A percentile compares a stretch with the other conserved stretches of the same genome.
Evolutionary conservation across 352 stramenopile species (phyloP).

Genomic region (Globisporangium cederbergense): DNA sequence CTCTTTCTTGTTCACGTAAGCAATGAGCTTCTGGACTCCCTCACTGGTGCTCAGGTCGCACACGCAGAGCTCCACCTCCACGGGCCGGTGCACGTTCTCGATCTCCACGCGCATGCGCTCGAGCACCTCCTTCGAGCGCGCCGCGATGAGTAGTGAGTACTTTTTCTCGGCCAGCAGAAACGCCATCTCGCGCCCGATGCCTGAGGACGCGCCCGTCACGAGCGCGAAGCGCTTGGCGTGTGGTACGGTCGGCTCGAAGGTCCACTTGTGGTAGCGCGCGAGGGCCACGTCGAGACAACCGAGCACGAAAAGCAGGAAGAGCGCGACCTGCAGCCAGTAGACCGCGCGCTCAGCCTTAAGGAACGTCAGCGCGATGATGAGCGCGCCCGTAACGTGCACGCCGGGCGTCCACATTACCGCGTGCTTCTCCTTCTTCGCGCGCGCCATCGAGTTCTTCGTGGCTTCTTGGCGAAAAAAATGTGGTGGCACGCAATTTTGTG

Average conservation of each 20-base stretch:
- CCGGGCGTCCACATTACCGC: slow-evolving; percentile 34
- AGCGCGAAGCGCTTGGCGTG: slow-evolving; percentile 57
- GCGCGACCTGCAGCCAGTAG: slow-evolving; percentile 30
- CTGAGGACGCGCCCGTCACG: slow-evolving; percentile 70
- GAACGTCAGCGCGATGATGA: slow-evolving; percentile 48
- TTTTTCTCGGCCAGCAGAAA: slow-evolving; percentile 77
- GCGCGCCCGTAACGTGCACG: slow-evolving; percentile 42
- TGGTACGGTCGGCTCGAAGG: slow-evolving; percentile 44
- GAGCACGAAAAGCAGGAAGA: slow-evolving; percentile 57
- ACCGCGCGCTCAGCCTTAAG: slow-evolving; percentile 37
- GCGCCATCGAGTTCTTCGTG: slow-evolving; percentile 3
- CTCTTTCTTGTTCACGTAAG: slow-evolving; percentile 53
- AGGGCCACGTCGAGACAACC: slow-evolving; percentile 56
- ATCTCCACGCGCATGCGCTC: slow-evolving; percentile 73
- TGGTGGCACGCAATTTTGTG: not conserved
- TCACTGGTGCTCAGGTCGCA: slow-evolving; percentile 52
- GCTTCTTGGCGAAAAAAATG: not conserved
- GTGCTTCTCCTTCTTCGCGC: slow-evolving; percentile 23
- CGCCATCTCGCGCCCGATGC: slow-evolving; percentile 75
- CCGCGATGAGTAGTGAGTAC: slow-evolving; percentile 73
- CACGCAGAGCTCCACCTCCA: slow-evolving; percentile 51
- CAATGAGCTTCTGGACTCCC: slow-evolving; percentile 53
- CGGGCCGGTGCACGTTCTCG: slow-evolving; percentile 62
- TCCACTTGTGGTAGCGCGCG: slow-evolving; percentile 65
- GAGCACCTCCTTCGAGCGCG: slow-evolving; percentile 51